These are phyloP conservation scores for Mycocentrospora acerina DNA, from an alignment of 2,329 filamentous ascomycete species.

Conservation along the genomic window DNA sequence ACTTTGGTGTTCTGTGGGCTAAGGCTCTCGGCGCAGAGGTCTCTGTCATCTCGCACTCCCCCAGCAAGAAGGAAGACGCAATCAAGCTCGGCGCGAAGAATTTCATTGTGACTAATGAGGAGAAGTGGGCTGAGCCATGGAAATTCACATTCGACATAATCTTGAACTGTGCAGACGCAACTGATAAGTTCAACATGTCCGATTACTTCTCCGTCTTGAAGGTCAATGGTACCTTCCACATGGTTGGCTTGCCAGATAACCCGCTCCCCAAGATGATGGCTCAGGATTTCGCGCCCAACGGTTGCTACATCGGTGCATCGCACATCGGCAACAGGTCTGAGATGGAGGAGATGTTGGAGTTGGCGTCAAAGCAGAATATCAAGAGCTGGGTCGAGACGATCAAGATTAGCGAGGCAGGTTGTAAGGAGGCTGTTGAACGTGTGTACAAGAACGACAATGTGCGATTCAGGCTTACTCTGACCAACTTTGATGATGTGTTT, in stretches of 20 bases:
- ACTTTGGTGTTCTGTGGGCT: constrained; percentile 53
- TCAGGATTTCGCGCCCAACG: constrained; percentile 74
- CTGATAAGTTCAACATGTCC: constrained; percentile 66
- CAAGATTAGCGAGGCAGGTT: constrained; percentile 69
- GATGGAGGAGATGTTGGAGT: constrained; percentile 55
- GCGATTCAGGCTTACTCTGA: constrained; percentile 70
- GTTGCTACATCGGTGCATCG: constrained; percentile 56
- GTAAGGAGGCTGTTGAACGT: constrained; percentile 68
- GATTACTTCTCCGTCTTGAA: constrained; percentile 79
- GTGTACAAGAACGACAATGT: constrained; percentile 69
- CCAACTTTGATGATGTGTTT: constrained; percentile 68
- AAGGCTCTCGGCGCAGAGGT: constrained; percentile 61
- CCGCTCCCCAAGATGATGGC: constrained; percentile 70
- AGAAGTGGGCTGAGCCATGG: constrained; percentile 60
- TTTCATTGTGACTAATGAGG: constrained; percentile 59
- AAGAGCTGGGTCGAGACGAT: constrained; percentile 64
- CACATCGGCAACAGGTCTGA: constrained; percentile 54
- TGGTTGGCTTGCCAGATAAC: constrained; percentile 77
- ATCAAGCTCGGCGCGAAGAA: constrained; percentile 61
- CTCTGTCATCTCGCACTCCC: constrained; percentile 62
- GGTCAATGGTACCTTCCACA: constrained; percentile 78
- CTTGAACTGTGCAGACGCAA: constrained; percentile 71
- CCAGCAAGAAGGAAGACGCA: constrained; percentile 62
- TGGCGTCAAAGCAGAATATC: constrained; percentile 54
- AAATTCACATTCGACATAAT: constrained; percentile 71